Evolutionary conservation across 2,329 filamentous ascomycete genomes (phyloP), one percentile per base, ranked within the genome.

Genomic region (Rutstroemia sp.): DNA sequence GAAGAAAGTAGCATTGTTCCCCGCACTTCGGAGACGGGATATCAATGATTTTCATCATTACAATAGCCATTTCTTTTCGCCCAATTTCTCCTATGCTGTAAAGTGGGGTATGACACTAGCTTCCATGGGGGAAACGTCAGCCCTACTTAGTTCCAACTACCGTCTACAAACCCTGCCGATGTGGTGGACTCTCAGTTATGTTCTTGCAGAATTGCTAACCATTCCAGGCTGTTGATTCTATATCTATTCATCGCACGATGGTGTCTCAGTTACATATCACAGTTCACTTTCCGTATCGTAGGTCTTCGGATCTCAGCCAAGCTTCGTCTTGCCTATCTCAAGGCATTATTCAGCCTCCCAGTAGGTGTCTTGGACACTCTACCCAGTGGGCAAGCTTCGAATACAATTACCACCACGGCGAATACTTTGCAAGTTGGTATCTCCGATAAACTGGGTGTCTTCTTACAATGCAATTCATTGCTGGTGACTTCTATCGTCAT

Each of bases 171-270:
- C 38, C 10, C 3, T 14, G 12, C n/a, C n/a, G 38, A 9, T 17
- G 38, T 16, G n/a, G n/a, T 40, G 38, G 25, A 27, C 38, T 6
- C n/a, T 40, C n/a, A 42, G 1, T 42, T 17, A n/a, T 42, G 8
- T 19, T 42, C 39, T 14, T 17, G 14, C 10, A 19, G 9, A 8
- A 42, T 17, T 4, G 16, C 53, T 55, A 14, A 55, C 38, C 25
- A 6, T 39, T 27, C 23, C 58, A 82, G 80, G 1, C 72, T 91
- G 0, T 88, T 84, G 69, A 83, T 90, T 64, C 79, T 90, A 54
- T 82, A 82, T 55, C 73, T 91, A 6, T 91, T 90, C 68, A 70
- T 90, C 42, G 86, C 73, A 14, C 82, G 85, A 48, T 84, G 88
- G 61, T 66, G 73, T 17, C 72, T 88, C 42, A 81, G 79, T 58